A percentile compares a stretch with the other conserved stretches of the same genome.
These are phyloP conservation scores for Lentinus brumalis DNA, from an alignment of 768 basidiomycete genomes.

Conservation along the genomic window DNA sequence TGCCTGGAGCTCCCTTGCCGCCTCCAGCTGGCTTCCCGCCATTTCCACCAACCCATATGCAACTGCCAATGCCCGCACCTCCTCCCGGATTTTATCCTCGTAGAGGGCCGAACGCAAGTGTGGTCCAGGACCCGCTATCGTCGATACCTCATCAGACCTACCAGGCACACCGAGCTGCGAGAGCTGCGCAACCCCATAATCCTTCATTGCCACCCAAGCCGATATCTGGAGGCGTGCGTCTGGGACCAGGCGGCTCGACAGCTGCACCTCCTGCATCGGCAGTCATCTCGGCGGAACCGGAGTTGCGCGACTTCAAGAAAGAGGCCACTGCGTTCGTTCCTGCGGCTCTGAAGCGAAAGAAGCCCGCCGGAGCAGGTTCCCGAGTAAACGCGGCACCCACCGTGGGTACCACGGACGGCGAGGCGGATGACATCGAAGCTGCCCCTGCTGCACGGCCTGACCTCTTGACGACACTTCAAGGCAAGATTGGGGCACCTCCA, in stretches of 20 bases:
- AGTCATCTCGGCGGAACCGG: conserved; percentile 80
- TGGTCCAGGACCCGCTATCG: conserved; percentile 76
- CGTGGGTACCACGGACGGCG: conserved; percentile 39
- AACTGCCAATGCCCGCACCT: conserved; percentile 37
- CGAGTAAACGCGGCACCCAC: conserved; percentile 69
- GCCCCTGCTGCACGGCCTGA: conserved; percentile 57
- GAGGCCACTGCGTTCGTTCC: conserved; percentile 95
- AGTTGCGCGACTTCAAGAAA: conserved; percentile 91
- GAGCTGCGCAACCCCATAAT: conserved; percentile 24
- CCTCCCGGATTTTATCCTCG: conserved; percentile 71
- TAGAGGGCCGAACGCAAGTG: conserved; percentile 48
- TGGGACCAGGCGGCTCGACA: conserved; percentile 29
- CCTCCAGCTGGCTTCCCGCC: conserved; percentile 32
- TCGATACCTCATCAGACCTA: conserved; percentile 77
- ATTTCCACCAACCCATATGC: conserved; percentile 28
- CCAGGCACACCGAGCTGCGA: conserved; percentile 66
- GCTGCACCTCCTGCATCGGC: conserved; percentile 51
- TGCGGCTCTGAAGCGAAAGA: conserved; percentile 76
- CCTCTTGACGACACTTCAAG: conserved; percentile 61
- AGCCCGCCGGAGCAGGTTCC: conserved; percentile 34
- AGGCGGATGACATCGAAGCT: conserved; percentile 31
- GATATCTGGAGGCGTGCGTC: conserved; percentile 16
- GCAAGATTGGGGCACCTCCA: conserved; percentile 39
- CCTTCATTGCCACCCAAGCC: conserved; percentile 34
- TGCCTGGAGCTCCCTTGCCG: conserved; percentile 3